phyloP scores from a whole-genome alignment of 2,329 filamentous ascomycete species.

The Ascochyta koolunga region DNA sequence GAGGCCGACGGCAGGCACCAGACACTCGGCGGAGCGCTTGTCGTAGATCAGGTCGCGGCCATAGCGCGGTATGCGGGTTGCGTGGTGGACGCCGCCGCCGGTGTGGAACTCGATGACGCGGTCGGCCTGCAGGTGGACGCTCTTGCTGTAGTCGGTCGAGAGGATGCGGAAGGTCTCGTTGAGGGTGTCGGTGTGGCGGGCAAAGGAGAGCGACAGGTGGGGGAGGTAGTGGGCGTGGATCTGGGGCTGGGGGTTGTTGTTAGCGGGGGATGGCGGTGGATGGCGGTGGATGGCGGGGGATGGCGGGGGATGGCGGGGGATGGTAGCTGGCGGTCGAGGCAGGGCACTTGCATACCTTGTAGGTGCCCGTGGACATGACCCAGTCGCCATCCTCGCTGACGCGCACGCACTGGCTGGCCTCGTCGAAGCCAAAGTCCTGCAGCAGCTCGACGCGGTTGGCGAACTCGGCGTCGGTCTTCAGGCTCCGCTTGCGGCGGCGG shows the following conservation, averaged over 20 bases:
- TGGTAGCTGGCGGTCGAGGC: too few species aligned
- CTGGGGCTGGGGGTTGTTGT: constrained; percentile 63
- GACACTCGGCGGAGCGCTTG: constrained; percentile 77
- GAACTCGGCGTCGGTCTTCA: constrained; percentile 92
- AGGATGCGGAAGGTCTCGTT: constrained; percentile 92
- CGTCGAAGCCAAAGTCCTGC: constrained; percentile 97
- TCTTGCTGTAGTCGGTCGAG: constrained; percentile 91
- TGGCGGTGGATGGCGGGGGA: too few species aligned
- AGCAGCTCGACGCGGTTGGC: constrained; percentile 92
- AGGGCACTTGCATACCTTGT: constrained; percentile 26
- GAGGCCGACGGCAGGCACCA: constrained; percentile 86
- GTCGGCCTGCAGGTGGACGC: constrained; percentile 89
- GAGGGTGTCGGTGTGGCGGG: constrained; percentile 87
- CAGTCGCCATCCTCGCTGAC: constrained; percentile 96
- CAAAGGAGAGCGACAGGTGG: constrained; percentile 90
- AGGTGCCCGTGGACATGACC: constrained; percentile 53
- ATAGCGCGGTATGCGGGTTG: constrained; percentile 88
- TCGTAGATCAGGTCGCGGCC: constrained; percentile 90
- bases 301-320: too few species aligned
- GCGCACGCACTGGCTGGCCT: constrained; percentile 87
- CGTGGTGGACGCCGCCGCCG: constrained; percentile 83
- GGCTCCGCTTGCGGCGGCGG: too few species aligned
- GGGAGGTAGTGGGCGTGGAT: constrained; percentile 96
- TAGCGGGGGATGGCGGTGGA: too few species aligned
- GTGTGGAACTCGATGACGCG: constrained; percentile 93